Conservation (phyloP, 176 grass and related monocot species). For the Oryza glaberrima region DNA sequence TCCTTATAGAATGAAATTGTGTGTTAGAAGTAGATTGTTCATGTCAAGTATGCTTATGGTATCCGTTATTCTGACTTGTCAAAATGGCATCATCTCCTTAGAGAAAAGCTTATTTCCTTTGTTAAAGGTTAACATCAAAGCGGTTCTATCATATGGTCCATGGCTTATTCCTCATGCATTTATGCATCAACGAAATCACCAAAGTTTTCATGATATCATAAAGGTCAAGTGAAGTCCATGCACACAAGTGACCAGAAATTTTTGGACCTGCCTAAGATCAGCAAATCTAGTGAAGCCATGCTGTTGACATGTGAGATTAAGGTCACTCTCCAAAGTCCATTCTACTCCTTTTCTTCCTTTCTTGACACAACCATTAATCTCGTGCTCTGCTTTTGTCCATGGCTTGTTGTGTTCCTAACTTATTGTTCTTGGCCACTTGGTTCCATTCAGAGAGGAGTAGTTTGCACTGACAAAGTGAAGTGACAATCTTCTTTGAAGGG, state of each 20-base stretch:
- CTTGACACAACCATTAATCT: not conserved
- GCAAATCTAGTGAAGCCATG: no score
- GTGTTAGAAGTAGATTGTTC: no score
- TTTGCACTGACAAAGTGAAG: no score
- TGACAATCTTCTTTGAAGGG: not conserved
- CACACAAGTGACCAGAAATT: not conserved
- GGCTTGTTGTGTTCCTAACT: not conserved
- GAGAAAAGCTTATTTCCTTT: slow-evolving; percentile 1
- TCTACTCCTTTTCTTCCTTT: not conserved
- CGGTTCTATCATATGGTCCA: not conserved
- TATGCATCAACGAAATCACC: not conserved
- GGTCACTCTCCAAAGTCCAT: not conserved
- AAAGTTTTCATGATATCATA: not conserved
- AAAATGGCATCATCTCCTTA: no score
- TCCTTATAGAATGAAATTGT: no score
- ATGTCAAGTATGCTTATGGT: not conserved
- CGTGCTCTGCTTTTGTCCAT: not conserved
- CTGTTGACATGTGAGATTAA: slow-evolving; percentile 36
- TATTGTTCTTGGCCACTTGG: no score
- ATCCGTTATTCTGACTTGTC: not conserved
- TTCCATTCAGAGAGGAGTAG: no score
- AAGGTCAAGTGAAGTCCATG: not conserved
- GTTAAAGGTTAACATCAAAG: not conserved
- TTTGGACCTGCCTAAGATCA: not conserved
- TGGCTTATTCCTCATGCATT: not conserved